These are phyloP conservation scores for Dicorynia guianensis DNA, from an alignment of 306 rosid genomes.

Conservation along the genomic window DNA sequence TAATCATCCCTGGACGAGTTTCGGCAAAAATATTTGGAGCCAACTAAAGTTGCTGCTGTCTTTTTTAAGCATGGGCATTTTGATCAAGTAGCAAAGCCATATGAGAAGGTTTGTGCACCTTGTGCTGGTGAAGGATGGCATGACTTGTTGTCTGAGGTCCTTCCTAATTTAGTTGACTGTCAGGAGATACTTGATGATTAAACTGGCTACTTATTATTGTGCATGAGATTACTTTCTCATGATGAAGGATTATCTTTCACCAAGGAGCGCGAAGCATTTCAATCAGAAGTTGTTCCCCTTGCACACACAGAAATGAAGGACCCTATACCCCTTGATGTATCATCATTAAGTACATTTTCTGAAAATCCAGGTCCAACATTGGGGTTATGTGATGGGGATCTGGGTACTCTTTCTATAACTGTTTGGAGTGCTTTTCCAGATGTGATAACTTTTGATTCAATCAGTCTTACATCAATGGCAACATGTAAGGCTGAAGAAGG, in stretches of 20 bases:
- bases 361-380: slow-evolving; percentile 94
- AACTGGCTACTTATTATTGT: slow-evolving; percentile 96
- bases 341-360: slow-evolving; percentile 91
- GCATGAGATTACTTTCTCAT: slow-evolving; percentile 94
- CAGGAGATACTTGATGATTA: slow-evolving; percentile 90
- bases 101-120: slow-evolving; percentile 97
- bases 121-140: slow-evolving; percentile 98
- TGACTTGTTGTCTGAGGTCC: slow-evolving; percentile 89
- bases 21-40: slow-evolving; percentile 91
- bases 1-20: slow-evolving; percentile 84
- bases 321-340: slow-evolving; percentile 94
- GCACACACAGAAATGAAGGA: slow-evolving; percentile 97
- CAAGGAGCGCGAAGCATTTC: slow-evolving; percentile 93
- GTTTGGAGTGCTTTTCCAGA: slow-evolving; percentile 98
- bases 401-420: slow-evolving; percentile 84
- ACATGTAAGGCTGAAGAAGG: slow-evolving; percentile 90
- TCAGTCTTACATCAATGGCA: slow-evolving; percentile 87
- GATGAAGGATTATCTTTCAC: slow-evolving; percentile 84
- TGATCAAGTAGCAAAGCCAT: slow-evolving; percentile 97
- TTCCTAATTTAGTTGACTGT: slow-evolving; percentile 94
- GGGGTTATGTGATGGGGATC: slow-evolving; percentile 92
- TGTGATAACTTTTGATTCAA: slow-evolving; percentile 91
- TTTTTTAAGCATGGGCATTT: slow-evolving; percentile 79
- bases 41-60: slow-evolving; percentile 95
- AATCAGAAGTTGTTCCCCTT: slow-evolving; percentile 83